Conservation (phyloP, 805 yeast species). For the Starmerella kuoi region DNA sequence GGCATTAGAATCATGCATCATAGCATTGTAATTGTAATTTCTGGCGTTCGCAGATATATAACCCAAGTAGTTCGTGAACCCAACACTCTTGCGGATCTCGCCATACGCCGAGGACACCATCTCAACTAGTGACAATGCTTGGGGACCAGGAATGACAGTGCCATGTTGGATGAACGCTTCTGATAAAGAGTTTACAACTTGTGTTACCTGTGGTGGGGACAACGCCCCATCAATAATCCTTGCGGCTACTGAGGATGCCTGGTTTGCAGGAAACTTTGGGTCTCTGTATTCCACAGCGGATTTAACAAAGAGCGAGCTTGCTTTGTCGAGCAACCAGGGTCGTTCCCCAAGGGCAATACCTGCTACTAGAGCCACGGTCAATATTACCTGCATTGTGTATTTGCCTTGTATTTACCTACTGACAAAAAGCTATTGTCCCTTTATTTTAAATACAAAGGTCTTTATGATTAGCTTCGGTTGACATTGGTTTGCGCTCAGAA, state of each 20-base stretch:
- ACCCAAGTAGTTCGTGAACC: slow-evolving; percentile 13
- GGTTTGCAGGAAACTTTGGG: slow-evolving; percentile 6
- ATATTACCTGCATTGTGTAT: not conserved
- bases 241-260: slow-evolving; percentile 14
- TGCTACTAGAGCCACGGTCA: not conserved
- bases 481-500: too few species aligned
- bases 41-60: slow-evolving; percentile 13
- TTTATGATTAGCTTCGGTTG: too few species aligned
- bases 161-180: slow-evolving; percentile 8
- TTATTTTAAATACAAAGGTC: too few species aligned
- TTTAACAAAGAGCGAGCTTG: slow-evolving; percentile 9
- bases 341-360: too few species aligned
- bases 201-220: slow-evolving; percentile 19
- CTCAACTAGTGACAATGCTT: slow-evolving; percentile 5
- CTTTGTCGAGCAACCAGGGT: slow-evolving; percentile 16
- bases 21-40: slow-evolving; percentile 6
- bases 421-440: too few species aligned
- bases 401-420: not conserved
- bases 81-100: slow-evolving; percentile 9
- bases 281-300: slow-evolving; percentile 6
- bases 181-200: slow-evolving; percentile 3
- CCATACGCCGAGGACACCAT: slow-evolving; percentile 13
- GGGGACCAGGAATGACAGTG: slow-evolving; percentile 1
- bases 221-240: slow-evolving; percentile 15
- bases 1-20: not conserved